Conservation (phyloP, 768 basidiomycete species). For the Crassisporium funariophilum region DNA sequence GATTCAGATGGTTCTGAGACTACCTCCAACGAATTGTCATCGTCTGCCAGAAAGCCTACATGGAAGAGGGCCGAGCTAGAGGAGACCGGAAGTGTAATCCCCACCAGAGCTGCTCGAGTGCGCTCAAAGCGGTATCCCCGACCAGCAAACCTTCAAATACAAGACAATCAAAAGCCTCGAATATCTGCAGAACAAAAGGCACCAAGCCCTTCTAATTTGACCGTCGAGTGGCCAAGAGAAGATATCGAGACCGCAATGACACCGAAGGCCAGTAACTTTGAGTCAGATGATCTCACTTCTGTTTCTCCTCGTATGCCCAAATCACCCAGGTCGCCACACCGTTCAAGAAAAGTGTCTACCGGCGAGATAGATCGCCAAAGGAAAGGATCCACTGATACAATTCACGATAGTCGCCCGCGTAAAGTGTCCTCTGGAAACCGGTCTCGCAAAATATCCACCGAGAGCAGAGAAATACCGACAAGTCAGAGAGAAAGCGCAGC, state of each 20-base stretch:
- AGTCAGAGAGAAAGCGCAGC: constrained; percentile 61
- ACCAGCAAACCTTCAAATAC: constrained; percentile 51
- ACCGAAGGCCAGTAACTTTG: constrained; percentile 57
- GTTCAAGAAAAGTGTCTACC: constrained; percentile 43
- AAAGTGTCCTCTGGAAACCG: constrained; percentile 48
- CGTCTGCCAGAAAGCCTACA: constrained; percentile 22
- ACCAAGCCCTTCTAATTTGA: constrained; percentile 48
- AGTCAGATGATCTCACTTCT: constrained; percentile 31
- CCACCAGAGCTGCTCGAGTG: constrained; percentile 44
- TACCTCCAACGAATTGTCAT: constrained; percentile 21
- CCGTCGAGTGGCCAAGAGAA: constrained; percentile 56
- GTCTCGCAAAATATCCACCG: constrained; percentile 50
- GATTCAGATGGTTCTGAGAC: constrained; percentile 20
- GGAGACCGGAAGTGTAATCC: constrained; percentile 30
- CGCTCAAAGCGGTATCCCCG: constrained; percentile 55
- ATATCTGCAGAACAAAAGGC: constrained; percentile 34
- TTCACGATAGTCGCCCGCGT: constrained; percentile 35
- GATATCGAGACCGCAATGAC: constrained; percentile 52
- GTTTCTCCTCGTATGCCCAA: constrained; percentile 31
- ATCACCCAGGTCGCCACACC: constrained; percentile 31
- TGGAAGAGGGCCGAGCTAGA: constrained; percentile 52
- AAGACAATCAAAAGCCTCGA: constrained; percentile 28
- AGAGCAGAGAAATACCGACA: constrained; percentile 39
- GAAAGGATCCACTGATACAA: constrained; percentile 35
- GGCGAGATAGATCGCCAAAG: constrained; percentile 33